phyloP scores from a whole-genome alignment of 2,329 filamentous ascomycete genomes.

The Sclerotinia subarctica region DNA sequence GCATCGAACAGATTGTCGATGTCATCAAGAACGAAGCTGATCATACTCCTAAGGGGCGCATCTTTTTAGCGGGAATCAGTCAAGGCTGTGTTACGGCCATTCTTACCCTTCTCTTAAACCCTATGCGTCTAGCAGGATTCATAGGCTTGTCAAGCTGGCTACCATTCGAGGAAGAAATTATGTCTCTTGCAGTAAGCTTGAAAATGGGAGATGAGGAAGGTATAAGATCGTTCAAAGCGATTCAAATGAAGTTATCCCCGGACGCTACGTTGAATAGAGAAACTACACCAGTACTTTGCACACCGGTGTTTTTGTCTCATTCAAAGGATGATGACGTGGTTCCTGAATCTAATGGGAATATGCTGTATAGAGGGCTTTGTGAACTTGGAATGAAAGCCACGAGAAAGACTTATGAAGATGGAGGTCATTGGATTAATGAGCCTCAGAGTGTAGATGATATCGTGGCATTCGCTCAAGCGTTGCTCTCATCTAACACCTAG shows the following conservation, averaged over 20 bases:
- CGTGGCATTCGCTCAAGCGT: slow-evolving; percentile 9
- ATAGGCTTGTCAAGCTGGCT: slow-evolving; percentile 42
- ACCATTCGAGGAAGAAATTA: slow-evolving; percentile 48
- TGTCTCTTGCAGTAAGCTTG: not conserved
- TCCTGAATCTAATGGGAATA: not conserved
- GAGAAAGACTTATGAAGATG: slow-evolving; percentile 43
- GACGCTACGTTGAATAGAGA: not conserved
- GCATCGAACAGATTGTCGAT: not conserved
- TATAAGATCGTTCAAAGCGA: too few species aligned
- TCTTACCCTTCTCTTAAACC: slow-evolving; percentile 40
- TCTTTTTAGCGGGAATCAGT: slow-evolving; percentile 31
- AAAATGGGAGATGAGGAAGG: too few species aligned
- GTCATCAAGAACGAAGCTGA: not conserved
- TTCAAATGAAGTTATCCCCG: not conserved
- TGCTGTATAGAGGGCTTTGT: not conserved
- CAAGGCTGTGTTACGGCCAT: slow-evolving; percentile 41
- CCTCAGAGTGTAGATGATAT: slow-evolving; percentile 44
- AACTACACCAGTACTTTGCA: not conserved
- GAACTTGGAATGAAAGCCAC: slow-evolving; percentile 34
- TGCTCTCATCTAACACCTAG: too few species aligned
- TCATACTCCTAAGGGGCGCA: not conserved
- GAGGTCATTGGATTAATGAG: slow-evolving; percentile 45
- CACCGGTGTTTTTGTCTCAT: not conserved
- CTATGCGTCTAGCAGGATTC: slow-evolving; percentile 38
- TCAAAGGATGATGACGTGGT: not conserved